phyloP scores from a whole-genome alignment of 345 rosid species.

The Noccaea caerulescens region DNA sequence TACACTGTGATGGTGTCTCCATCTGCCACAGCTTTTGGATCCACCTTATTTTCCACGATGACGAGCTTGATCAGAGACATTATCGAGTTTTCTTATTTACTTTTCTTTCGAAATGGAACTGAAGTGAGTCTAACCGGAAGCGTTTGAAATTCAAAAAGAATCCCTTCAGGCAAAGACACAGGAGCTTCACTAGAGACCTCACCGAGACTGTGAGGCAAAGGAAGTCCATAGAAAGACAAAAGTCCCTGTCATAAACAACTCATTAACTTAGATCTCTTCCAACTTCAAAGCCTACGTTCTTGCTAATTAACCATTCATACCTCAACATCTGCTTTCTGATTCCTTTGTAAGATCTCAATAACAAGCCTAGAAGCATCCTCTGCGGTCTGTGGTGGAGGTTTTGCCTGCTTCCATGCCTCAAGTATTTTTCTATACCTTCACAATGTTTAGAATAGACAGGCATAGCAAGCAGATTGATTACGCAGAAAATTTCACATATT shows the following conservation, averaged over 20 bases:
- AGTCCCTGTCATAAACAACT: conserved; percentile 55
- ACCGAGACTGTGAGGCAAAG: conserved; percentile 56
- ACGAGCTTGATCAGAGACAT: conserved; percentile 20
- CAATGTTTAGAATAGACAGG: not conserved
- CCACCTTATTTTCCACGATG: conserved; percentile 56
- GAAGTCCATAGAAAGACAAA: conserved; percentile 79
- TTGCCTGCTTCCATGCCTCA: conserved; percentile 85
- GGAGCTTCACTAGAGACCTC: conserved; percentile 50
- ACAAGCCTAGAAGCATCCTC: conserved; percentile 77
- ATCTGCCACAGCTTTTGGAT: conserved; percentile 72
- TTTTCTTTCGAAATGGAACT: not conserved
- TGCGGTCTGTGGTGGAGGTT: conserved; percentile 75
- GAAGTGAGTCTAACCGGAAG: conserved; percentile 61
- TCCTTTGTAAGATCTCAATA: conserved; percentile 54
- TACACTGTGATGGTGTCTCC: conserved; percentile 84
- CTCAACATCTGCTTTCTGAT: conserved; percentile 83
- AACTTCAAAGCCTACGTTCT: not conserved
- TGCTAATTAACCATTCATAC: conserved; percentile 43
- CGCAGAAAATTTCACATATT: conserved; percentile 14
- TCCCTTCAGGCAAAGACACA: conserved; percentile 59
- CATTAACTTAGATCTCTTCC: conserved; percentile 2
- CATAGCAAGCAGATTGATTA: not conserved
- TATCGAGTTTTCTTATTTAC: no score
- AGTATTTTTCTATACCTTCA: conserved; percentile 78
- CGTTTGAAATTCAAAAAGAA: conserved; percentile 63